Evolutionary conservation across 805 yeast species (phyloP).

Genomic region (Ogataea nakhonphanomensis): DNA sequence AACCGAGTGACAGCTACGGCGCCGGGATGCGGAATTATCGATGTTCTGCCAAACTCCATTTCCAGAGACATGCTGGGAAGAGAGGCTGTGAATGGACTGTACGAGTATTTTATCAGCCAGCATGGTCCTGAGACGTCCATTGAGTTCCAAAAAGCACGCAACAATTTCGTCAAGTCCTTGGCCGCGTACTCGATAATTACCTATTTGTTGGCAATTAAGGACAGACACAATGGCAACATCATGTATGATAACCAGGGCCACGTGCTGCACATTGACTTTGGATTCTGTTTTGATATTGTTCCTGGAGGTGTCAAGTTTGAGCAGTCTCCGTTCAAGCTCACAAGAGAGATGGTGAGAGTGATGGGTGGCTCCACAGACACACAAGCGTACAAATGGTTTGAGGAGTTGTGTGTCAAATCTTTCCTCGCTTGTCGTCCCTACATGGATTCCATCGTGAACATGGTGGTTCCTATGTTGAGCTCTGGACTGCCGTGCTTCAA

Average conservation of each 20-base stretch:
- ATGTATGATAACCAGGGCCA: conserved; percentile 96
- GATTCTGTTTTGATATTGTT: conserved; percentile 96
- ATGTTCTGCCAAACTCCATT: conserved; percentile 90
- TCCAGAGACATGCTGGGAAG: conserved; percentile 98
- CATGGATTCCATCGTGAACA: conserved; percentile 77
- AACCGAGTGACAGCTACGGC: conserved; percentile 97
- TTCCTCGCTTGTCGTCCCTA: conserved; percentile 85
- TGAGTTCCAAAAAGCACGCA: conserved; percentile 87
- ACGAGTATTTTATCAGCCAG: conserved; percentile 86
- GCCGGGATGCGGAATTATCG: conserved; percentile 99
- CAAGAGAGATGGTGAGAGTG: conserved; percentile 93
- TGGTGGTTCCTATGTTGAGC: conserved; percentile 89
- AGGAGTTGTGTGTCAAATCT: conserved; percentile 91
- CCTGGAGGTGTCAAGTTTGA: conserved; percentile 99
- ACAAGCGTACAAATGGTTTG: conserved; percentile 89
- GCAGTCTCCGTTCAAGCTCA: conserved; percentile 95
- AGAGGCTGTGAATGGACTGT: conserved; percentile 96
- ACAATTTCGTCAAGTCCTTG: conserved; percentile 86
- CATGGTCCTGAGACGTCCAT: conserved; percentile 92
- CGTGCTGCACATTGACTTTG: conserved; percentile 93
- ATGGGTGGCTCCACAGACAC: conserved; percentile 89
- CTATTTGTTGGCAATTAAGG: conserved; percentile 88
- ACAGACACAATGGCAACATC: conserved; percentile 97
- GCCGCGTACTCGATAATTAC: conserved; percentile 95
- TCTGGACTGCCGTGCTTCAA: conserved; percentile 97